A percentile compares a stretch with the other conserved stretches of the same genome.
These are phyloP conservation scores for Clathrospora elynae DNA, from an alignment of 2,329 filamentous ascomycete species.

Conservation along the genomic window DNA sequence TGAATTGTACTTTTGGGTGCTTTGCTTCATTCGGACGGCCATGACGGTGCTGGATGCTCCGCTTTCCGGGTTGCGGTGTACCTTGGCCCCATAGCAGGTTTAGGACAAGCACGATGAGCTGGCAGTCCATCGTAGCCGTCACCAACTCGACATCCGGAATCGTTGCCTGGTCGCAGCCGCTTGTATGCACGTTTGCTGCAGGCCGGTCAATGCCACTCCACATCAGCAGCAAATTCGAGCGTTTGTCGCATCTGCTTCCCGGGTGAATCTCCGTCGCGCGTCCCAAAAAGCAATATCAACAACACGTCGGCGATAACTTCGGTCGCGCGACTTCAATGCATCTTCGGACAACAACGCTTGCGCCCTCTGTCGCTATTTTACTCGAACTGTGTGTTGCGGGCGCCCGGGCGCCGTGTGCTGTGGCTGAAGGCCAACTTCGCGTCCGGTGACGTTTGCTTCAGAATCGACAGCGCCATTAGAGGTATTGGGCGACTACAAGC, in stretches of 20 bases:
- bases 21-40: slow-evolving; percentile 13
- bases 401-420: slow-evolving; percentile 24
- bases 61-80: slow-evolving; percentile 16
- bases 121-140: slow-evolving; percentile 16
- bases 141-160: slow-evolving; percentile 10
- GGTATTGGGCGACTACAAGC: slow-evolving; percentile 16
- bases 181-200: slow-evolving; percentile 17
- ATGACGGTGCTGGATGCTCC: slow-evolving; percentile 12
- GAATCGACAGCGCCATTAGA: slow-evolving; percentile 18
- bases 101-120: slow-evolving; percentile 23
- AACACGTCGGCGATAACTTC: slow-evolving; percentile 10
- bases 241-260: slow-evolving; percentile 9
- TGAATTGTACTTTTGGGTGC: slow-evolving; percentile 2
- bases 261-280: slow-evolving; percentile 6
- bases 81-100: slow-evolving; percentile 22
- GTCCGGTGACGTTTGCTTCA: slow-evolving; percentile 23
- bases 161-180: slow-evolving; percentile 13
- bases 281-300: slow-evolving; percentile 3
- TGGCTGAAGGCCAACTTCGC: slow-evolving; percentile 20
- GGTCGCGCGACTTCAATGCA: slow-evolving; percentile 13
- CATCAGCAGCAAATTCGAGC: slow-evolving; percentile 12
- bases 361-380: slow-evolving; percentile 14
- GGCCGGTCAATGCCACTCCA: slow-evolving; percentile 14
- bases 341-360: slow-evolving; percentile 7
- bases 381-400: slow-evolving; percentile 13